Conservation (phyloP, 495 filamentous ascomycete genomes). For the Trichoderma reesei region DNA sequence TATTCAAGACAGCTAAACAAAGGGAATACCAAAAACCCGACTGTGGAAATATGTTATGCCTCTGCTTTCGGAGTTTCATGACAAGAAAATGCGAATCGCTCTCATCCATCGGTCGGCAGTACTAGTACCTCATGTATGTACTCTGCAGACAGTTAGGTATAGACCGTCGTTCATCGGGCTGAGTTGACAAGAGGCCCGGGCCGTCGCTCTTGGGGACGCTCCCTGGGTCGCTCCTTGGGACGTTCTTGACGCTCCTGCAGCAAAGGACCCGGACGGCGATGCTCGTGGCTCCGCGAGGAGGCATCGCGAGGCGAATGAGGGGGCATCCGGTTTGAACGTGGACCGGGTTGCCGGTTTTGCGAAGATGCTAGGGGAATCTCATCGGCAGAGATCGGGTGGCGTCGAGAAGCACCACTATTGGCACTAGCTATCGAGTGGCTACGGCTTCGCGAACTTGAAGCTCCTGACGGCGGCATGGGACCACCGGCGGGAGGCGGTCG, state of each 20-base stretch:
- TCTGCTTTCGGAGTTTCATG: background rate
- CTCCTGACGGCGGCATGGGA: background rate
- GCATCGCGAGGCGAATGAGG: background rate
- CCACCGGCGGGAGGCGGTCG: background rate
- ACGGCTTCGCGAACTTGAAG: slow-evolving; percentile 15
- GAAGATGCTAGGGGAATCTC: background rate
- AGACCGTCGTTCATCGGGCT: slow-evolving; percentile 27
- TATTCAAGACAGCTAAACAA: background rate
- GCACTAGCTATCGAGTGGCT: background rate
- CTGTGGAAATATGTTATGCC: background rate
- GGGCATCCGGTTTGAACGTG: background rate
- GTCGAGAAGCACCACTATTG: background rate
- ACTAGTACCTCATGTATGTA: background rate
- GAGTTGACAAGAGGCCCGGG: slow-evolving; percentile 57
- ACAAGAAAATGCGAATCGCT: background rate
- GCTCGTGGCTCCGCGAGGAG: background rate
- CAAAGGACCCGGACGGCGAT: background rate
- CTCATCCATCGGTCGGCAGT: background rate
- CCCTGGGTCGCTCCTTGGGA: slow-evolving; percentile 8
- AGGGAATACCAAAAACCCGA: background rate
- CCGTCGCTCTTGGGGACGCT: slow-evolving; percentile 19
- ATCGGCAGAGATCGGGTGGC: background rate
- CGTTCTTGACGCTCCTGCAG: background rate
- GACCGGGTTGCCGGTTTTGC: background rate
- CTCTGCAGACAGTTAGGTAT: background rate